Conservation (phyloP, 305 asterid genomes). For the Ajuga reptans region DNA sequence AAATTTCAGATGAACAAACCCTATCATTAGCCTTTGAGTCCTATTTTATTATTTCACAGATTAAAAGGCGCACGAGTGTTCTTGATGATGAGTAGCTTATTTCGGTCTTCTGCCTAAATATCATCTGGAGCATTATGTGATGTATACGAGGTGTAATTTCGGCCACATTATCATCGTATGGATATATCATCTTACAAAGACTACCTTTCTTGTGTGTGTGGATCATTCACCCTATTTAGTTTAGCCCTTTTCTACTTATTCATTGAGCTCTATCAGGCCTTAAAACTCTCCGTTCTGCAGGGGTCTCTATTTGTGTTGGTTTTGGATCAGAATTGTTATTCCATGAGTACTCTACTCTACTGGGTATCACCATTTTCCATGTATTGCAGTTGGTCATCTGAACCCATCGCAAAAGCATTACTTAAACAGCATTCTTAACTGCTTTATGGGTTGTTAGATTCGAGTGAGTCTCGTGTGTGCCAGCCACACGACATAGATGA, state of each 20-base stretch:
- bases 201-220: neutral
- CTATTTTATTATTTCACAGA: constrained; percentile 32
- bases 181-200: neutral
- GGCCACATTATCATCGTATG: neutral
- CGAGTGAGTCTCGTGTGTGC: too few relatives aligned
- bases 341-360: neutral
- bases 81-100: constrained; percentile 68
- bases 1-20: neutral
- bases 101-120: constrained; percentile 8
- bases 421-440: too few relatives aligned
- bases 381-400: neutral
- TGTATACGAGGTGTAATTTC: constrained; percentile 1
- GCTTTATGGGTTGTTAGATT: too few relatives aligned
- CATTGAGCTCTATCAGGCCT: neutral
- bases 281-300: neutral
- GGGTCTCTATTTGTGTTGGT: neutral
- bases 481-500: too few relatives aligned
- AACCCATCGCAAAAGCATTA: neutral
- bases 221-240: neutral
- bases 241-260: neutral
- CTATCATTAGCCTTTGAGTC: neutral
- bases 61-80: constrained; percentile 65
- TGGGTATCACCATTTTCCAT: neutral
- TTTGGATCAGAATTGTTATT: too few relatives aligned
- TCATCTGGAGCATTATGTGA: neutral